These are phyloP conservation scores for Paxillus rubicundulus DNA, from an alignment of 768 basidiomycete species.

Conservation along the genomic window DNA sequence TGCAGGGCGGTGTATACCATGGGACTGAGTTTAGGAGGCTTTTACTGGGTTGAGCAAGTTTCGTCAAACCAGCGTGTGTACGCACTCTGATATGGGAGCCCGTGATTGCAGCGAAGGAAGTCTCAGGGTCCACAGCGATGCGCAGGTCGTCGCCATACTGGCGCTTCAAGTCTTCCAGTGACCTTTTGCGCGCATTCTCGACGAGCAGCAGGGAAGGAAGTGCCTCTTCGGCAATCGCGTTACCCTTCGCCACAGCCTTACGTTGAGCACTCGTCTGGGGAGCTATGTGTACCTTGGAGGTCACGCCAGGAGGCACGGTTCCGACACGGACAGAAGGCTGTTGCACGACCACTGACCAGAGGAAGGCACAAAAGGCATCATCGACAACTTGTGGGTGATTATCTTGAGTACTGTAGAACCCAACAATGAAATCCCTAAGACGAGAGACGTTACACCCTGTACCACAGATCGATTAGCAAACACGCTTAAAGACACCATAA, in stretches of 20 bases:
- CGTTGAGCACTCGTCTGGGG: constrained; percentile 67
- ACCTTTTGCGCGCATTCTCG: constrained; percentile 50
- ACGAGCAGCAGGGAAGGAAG: constrained; percentile 52
- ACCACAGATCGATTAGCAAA: constrained; percentile 11
- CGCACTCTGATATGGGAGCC: constrained; percentile 82
- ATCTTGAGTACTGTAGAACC: constrained; percentile 52
- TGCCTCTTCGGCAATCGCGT: constrained; percentile 41
- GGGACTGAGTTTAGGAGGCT: constrained; percentile 79
- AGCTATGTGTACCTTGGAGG: constrained; percentile 74
- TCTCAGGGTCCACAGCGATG: constrained; percentile 72
- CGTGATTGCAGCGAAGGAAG: constrained; percentile 75
- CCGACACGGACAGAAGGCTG: constrained; percentile 79
- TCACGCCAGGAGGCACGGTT: constrained; percentile 53
- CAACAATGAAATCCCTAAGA: constrained; percentile 63
- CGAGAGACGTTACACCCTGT: constrained; percentile 76
- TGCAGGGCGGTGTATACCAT: constrained; percentile 86
- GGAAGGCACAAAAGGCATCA: constrained; percentile 71
- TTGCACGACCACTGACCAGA: constrained; percentile 77
- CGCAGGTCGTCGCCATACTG: constrained; percentile 64
- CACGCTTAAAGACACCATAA: constrained; percentile 13
- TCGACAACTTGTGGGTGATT: constrained; percentile 59
- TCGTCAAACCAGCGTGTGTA: constrained; percentile 3
- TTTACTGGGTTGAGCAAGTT: constrained; percentile 9
- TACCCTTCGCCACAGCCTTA: constrained; percentile 59
- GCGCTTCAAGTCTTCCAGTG: constrained; percentile 54